Percentiles rank a stretch among this genome's conserved stretches.
Evolutionary conservation across 306 rosid genomes (phyloP).

Genomic region (Dryas alaskensis): DNA sequence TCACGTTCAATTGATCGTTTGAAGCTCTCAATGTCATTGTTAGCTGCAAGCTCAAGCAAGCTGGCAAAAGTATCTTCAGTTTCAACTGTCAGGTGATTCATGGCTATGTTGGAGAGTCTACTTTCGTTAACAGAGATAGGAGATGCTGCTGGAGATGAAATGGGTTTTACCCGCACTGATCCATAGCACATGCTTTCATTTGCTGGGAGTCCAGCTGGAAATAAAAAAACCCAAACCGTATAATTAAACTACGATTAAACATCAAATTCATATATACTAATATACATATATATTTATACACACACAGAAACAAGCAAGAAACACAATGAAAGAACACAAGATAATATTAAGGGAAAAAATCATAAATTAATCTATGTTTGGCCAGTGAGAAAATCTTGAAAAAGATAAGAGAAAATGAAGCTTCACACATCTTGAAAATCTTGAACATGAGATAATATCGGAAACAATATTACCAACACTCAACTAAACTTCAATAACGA

Average conservation of each 20-base stretch:
- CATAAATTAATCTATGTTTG: too few species aligned
- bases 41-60: conserved; percentile 87
- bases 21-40: conserved; percentile 69
- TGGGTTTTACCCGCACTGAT: conserved; percentile 39
- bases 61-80: conserved; percentile 77
- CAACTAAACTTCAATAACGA: not conserved
- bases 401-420: too few species aligned
- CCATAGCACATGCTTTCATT: conserved; percentile 61
- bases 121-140: conserved; percentile 20
- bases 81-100: conserved; percentile 74
- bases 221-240: too few species aligned
- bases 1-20: conserved; percentile 58
- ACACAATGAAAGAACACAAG: too few species aligned
- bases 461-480: not conserved
- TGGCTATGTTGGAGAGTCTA: conserved; percentile 33
- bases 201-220: conserved; percentile 1
- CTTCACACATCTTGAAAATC: too few species aligned
- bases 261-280: too few species aligned
- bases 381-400: too few species aligned
- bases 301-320: too few species aligned
- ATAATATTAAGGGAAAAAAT: too few species aligned
- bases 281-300: too few species aligned
- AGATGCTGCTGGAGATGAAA: conserved; percentile 18
- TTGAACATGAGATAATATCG: not conserved
- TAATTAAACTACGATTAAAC: too few species aligned